Conservation (phyloP, 495 filamentous ascomycete species). For the Geopyxis carbonaria region DNA sequence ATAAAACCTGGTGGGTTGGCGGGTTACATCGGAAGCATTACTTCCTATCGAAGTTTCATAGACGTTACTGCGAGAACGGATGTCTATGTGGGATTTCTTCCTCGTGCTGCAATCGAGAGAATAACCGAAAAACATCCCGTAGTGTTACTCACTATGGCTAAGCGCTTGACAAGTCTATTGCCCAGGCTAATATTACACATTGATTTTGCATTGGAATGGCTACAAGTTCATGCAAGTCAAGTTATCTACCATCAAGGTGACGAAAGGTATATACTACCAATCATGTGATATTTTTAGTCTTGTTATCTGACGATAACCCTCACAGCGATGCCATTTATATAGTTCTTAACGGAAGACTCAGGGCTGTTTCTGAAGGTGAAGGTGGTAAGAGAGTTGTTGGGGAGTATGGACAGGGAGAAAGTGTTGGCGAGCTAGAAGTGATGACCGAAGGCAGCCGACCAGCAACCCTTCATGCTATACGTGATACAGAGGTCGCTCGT, state of each 20-base stretch:
- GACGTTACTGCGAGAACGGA: slow-evolving; percentile 96
- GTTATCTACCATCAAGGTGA: slow-evolving; percentile 87
- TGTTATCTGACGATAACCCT: slow-evolving; percentile 4
- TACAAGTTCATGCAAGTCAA: slow-evolving; percentile 86
- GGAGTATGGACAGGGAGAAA: slow-evolving; percentile 93
- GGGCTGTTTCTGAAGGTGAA: slow-evolving; percentile 58
- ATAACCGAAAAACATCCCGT: slow-evolving; percentile 87
- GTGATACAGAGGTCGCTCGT: slow-evolving; percentile 89
- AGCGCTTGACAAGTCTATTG: slow-evolving; percentile 72
- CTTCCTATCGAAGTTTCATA: slow-evolving; percentile 87
- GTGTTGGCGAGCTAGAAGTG: slow-evolving; percentile 91
- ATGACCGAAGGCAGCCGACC: slow-evolving; percentile 84
- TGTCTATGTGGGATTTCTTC: slow-evolving; percentile 93
- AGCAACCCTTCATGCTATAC: slow-evolving; percentile 84
- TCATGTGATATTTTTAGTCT: neutral
- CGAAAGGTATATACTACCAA: slow-evolving; percentile 49
- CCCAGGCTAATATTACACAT: slow-evolving; percentile 90
- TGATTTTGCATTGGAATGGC: slow-evolving; percentile 95
- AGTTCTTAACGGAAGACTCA: slow-evolving; percentile 77
- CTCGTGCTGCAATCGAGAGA: slow-evolving; percentile 67
- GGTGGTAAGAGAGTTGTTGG: slow-evolving; percentile 72
- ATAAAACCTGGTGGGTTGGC: slow-evolving; percentile 92
- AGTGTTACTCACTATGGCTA: slow-evolving; percentile 85
- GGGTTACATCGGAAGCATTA: slow-evolving; percentile 83
- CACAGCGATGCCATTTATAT: slow-evolving; percentile 85